A percentile compares a stretch with the other conserved stretches of the same genome.
Conservation (phyloP, 306 rosid genomes). For the Castanopsis chinensis region DNA sequence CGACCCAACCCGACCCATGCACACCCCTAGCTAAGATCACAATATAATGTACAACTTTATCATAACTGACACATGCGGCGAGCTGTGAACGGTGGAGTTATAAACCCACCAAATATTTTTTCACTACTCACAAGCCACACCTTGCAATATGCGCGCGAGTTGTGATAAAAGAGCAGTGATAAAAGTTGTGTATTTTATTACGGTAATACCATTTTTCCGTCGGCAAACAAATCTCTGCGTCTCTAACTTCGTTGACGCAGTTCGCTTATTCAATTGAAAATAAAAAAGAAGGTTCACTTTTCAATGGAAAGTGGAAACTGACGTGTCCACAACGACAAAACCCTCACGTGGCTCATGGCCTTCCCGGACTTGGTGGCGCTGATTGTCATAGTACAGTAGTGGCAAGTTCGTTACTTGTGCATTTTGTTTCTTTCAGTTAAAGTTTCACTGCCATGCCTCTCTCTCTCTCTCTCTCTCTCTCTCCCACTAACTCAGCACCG, state of each 20-base stretch:
- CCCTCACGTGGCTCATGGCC: constrained; percentile 59
- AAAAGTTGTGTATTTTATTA: too few relatives aligned
- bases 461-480: constrained; percentile 1
- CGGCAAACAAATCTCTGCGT: too few relatives aligned
- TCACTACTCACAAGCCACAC: too few relatives aligned
- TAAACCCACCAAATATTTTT: too few relatives aligned
- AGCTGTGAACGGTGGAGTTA: too few relatives aligned
- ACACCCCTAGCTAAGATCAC: too few relatives aligned
- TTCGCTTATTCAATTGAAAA: not conserved
- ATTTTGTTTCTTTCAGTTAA: constrained; percentile 60
- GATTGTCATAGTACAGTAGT: not conserved
- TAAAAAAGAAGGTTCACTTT: not conserved
- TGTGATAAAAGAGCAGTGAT: too few relatives aligned
- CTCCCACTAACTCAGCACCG: constrained; percentile 19
- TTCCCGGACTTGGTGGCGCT: constrained; percentile 26
- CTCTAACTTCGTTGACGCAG: not conserved
- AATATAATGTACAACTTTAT: too few relatives aligned
- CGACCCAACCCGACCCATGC: too few relatives aligned
- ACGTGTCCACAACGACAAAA: constrained; percentile 44
- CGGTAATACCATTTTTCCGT: too few relatives aligned
- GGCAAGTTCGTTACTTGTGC: constrained; percentile 53
- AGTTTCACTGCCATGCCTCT: constrained; percentile 42
- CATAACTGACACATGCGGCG: fast-evolving
- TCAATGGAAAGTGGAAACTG: constrained; percentile 22
- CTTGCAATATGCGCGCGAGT: too few relatives aligned